Conservation (phyloP, 2,329 filamentous ascomycete species). For the Drechslerella coelobrocha region DNA sequence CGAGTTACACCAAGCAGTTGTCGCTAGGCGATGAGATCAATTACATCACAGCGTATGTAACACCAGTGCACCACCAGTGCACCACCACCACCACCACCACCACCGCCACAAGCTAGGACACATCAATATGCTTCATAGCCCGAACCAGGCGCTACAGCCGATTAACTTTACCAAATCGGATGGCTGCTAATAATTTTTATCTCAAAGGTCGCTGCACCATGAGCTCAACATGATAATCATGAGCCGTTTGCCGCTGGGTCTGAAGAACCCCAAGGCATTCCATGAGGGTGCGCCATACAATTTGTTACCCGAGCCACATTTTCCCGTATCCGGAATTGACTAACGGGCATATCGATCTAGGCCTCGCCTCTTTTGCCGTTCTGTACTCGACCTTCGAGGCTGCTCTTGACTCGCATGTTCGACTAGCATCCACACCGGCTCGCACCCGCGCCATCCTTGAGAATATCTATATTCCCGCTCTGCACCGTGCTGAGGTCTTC, state of each 20-base stretch:
- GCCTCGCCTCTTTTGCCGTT: conserved; percentile 39
- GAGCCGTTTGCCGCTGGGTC: conserved; percentile 45
- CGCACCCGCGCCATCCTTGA: conserved; percentile 43
- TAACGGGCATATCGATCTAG: conserved; percentile 15
- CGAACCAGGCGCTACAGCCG: not conserved
- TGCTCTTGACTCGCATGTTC: conserved; percentile 39
- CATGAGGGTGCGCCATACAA: conserved; percentile 29
- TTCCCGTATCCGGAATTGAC: not conserved
- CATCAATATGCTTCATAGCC: no score
- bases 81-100: no score
- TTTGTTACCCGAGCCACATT: not conserved
- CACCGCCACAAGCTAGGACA: no score
- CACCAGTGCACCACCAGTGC: conserved; percentile 12
- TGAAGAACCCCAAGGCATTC: conserved; percentile 48
- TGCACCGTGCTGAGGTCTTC: conserved; percentile 35
- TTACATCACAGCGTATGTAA: conserved; percentile 47
- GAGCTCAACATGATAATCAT: conserved; percentile 50
- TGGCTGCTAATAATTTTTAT: not conserved
- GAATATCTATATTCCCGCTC: conserved; percentile 41
- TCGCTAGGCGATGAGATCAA: conserved; percentile 46
- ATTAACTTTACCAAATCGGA: not conserved
- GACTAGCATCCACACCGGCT: conserved; percentile 22
- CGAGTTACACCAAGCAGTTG: conserved; percentile 20
- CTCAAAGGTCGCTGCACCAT: conserved; percentile 40
- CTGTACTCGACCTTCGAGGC: conserved; percentile 42